Conservation (phyloP, 208 protist species). For the Porcisia hertigi region DNA sequence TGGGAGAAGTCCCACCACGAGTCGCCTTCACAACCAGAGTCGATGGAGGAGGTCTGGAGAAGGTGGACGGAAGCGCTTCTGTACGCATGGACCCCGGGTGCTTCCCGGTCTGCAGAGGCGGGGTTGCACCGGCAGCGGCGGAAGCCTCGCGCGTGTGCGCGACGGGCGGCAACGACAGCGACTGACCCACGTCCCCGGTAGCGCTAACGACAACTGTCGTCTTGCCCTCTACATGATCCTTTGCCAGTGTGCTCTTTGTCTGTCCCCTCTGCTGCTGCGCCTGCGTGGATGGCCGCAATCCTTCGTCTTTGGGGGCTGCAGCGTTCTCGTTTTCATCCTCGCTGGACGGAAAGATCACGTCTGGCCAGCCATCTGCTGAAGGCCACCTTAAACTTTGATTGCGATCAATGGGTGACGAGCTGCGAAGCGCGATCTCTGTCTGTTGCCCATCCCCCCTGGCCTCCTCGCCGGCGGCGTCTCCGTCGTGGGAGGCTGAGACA, state of each 20-base stretch:
- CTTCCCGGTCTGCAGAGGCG: not conserved
- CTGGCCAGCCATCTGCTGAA: not conserved
- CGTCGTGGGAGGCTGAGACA: not conserved
- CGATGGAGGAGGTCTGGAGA: not conserved
- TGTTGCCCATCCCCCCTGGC: not conserved
- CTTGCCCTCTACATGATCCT: conserved; percentile 3
- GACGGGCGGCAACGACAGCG: not conserved
- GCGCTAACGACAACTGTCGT: not conserved
- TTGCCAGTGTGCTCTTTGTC: not conserved
- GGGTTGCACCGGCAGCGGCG: not conserved
- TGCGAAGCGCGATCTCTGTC: not conserved
- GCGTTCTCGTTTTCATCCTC: not conserved
- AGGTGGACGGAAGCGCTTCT: not conserved
- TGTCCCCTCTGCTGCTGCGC: not conserved
- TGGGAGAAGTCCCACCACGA: not conserved
- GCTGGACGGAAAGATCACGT: not conserved
- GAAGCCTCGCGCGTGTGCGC: not conserved
- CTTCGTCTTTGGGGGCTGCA: not conserved
- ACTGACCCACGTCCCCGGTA: not conserved
- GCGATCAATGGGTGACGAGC: not conserved
- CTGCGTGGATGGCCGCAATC: not conserved
- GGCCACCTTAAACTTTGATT: too few species aligned
- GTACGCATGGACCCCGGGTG: not conserved
- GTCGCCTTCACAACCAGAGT: not conserved
- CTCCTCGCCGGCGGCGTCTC: not conserved